These are phyloP conservation scores for Mortierella antarctica DNA, from an alignment of 192 early-diverging fungal species.

Conservation along the genomic window DNA sequence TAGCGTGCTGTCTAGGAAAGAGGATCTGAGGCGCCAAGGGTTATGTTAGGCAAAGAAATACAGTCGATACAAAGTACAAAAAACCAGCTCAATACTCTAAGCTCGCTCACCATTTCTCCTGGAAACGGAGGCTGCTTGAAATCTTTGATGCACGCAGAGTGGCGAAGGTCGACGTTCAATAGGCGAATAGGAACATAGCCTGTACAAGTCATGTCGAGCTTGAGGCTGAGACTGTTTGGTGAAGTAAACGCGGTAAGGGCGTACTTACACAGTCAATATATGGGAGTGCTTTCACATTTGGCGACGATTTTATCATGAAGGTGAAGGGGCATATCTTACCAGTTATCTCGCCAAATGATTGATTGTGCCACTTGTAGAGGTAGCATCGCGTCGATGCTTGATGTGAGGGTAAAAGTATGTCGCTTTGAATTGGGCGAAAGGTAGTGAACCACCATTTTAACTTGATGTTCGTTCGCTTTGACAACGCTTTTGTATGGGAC, in stretches of 20 bases:
- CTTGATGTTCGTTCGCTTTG: constrained; percentile 19
- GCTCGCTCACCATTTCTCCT: constrained; percentile 44
- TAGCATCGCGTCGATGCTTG: constrained; percentile 61
- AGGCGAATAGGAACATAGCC: constrained; percentile 63
- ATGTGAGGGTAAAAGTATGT: constrained; percentile 56
- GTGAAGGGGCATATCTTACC: constrained; percentile 38
- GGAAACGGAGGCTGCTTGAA: constrained; percentile 42
- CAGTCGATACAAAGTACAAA: neutral
- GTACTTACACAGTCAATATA: neutral
- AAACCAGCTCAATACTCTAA: neutral
- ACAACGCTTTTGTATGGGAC: constrained; percentile 33
- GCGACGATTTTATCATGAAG: constrained; percentile 19
- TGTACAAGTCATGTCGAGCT: constrained; percentile 60
- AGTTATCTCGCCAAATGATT: constrained; percentile 64
- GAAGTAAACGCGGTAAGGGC: neutral
- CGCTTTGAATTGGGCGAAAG: constrained; percentile 40
- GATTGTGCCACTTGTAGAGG: constrained; percentile 66
- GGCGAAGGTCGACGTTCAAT: constrained; percentile 54
- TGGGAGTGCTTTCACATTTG: neutral
- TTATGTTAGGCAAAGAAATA: neutral
- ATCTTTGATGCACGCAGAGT: constrained; percentile 31
- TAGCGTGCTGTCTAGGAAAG: constrained; percentile 64
- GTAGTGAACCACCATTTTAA: constrained; percentile 33
- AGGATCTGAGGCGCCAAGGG: constrained; percentile 51
- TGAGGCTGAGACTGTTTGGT: constrained; percentile 53